Percentiles rank a stretch among this genome's conserved stretches.
Conservation (phyloP, 2,329 filamentous ascomycete species). For the Fusarium brevicatenulatum region DNA sequence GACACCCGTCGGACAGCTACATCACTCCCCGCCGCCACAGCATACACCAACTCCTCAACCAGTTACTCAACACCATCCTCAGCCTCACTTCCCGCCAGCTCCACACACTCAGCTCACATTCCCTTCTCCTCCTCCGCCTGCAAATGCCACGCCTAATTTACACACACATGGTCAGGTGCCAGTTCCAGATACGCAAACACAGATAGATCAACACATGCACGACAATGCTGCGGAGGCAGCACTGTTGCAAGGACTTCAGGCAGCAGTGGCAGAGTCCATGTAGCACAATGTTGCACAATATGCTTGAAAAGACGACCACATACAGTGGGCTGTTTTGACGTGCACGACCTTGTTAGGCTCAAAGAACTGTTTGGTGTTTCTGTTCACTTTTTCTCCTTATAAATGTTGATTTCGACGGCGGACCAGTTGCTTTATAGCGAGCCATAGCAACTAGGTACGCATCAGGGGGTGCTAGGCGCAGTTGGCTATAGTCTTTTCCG, state of each 20-base stretch:
- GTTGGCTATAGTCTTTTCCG: conserved; percentile 10
- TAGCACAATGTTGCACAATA: conserved; percentile 15
- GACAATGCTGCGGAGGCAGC: conserved; percentile 51
- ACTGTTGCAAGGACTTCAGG: conserved; percentile 50
- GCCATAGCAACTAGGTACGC: conserved; percentile 5
- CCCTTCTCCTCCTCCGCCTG: conserved; percentile 23
- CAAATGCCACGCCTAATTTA: conserved; percentile 38
- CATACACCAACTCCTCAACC: conserved; percentile 41
- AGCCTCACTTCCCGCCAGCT: conserved; percentile 25
- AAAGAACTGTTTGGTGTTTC: conserved; percentile 11
- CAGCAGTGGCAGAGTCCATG: conserved; percentile 46
- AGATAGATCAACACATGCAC: conserved; percentile 39
- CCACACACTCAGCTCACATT: conserved; percentile 36
- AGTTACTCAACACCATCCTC: conserved; percentile 21
- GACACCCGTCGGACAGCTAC: conserved; percentile 41
- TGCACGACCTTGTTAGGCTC: background rate
- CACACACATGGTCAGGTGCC: conserved; percentile 38
- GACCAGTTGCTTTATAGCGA: conserved; percentile 20
- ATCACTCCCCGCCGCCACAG: conserved; percentile 39
- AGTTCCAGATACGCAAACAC: conserved; percentile 30
- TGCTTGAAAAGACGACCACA: background rate
- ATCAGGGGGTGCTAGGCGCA: conserved; percentile 6
- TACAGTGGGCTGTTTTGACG: background rate
- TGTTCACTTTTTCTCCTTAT: conserved; percentile 7
- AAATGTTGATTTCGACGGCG: conserved; percentile 14